Evolutionary conservation across 1,139 yeast species (phyloP).

Genomic region (Hansenula lynferdii): DNA sequence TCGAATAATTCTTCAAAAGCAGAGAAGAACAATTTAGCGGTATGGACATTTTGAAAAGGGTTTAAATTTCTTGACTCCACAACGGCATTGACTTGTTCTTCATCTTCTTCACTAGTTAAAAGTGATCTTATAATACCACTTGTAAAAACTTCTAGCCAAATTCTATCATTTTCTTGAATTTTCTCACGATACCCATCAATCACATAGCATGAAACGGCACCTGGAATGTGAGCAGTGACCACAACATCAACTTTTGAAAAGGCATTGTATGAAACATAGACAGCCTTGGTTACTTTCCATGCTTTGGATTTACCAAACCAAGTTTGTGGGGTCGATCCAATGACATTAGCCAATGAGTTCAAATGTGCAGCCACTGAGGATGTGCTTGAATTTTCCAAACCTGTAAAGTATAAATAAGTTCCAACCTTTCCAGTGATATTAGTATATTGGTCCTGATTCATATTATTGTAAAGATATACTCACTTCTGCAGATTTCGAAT

Average conservation of each 20-base stretch:
- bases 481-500: constrained; percentile 18
- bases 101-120: constrained; percentile 61
- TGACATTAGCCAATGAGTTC: constrained; percentile 65
- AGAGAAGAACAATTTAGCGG: constrained; percentile 55
- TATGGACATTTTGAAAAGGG: constrained; percentile 52
- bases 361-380: constrained; percentile 72
- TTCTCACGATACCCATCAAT: constrained; percentile 49
- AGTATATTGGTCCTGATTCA: neutral
- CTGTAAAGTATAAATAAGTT: constrained; percentile 41
- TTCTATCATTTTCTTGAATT: constrained; percentile 31
- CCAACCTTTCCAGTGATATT: constrained; percentile 27
- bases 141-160: constrained; percentile 84
- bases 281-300: constrained; percentile 74
- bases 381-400: constrained; percentile 60
- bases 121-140: constrained; percentile 73
- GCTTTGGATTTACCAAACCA: constrained; percentile 73
- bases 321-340: constrained; percentile 58
- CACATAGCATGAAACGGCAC: constrained; percentile 75
- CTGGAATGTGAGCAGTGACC: constrained; percentile 70
- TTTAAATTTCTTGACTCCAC: constrained; percentile 61
- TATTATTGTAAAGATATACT: constrained; percentile 2
- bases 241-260: constrained; percentile 76
- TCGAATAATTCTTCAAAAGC: constrained; percentile 63
- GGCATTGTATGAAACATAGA: constrained; percentile 65
- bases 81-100: constrained; percentile 52